A percentile compares a stretch with the other conserved stretches of the same genome.
These are phyloP conservation scores for Plasmopara muralis DNA, from an alignment of 352 stramenopile genomes.

Conservation along the genomic window DNA sequence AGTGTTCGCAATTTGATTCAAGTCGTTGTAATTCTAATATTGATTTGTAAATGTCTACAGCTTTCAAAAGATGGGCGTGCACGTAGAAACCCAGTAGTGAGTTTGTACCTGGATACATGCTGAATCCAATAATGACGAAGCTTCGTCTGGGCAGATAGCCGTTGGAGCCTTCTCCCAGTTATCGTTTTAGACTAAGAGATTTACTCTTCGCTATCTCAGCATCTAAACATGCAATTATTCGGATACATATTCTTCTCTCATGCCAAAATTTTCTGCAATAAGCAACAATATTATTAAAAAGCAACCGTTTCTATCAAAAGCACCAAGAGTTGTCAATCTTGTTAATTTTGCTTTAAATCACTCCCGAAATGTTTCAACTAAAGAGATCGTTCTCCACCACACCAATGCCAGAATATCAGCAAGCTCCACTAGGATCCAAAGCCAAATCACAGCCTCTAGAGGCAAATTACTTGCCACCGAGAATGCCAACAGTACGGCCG, in stretches of 20 bases:
- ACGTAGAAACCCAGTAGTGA: conserved; percentile 43
- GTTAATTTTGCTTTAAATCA: conserved; percentile 28
- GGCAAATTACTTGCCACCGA: conserved; percentile 76
- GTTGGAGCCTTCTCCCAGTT: no score
- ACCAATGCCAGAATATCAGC: conserved; percentile 60
- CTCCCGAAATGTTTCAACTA: conserved; percentile 16
- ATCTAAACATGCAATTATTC: not conserved
- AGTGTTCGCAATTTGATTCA: not conserved
- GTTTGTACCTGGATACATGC: not conserved
- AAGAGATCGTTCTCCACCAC: conserved; percentile 27
- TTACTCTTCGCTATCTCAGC: no score
- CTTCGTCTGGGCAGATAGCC: no score
- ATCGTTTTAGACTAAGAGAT: no score
- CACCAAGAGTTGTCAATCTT: conserved; percentile 33
- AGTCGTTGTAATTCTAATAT: conserved; percentile 3
- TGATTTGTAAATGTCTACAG: conserved; percentile 15
- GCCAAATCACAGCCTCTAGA: conserved; percentile 18
- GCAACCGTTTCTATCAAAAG: conserved; percentile 22
- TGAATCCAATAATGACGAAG: no score
- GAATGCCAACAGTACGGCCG: conserved; percentile 72
- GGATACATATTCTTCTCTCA: not conserved
- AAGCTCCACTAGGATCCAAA: conserved; percentile 44
- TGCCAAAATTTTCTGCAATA: conserved; percentile 1
- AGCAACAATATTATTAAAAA: conserved; percentile 10
- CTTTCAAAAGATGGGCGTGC: conserved; percentile 64